Base-by-base conservation (phyloP, 2,329 filamentous ascomycete species). In the Fusarium bulbicola region DNA sequence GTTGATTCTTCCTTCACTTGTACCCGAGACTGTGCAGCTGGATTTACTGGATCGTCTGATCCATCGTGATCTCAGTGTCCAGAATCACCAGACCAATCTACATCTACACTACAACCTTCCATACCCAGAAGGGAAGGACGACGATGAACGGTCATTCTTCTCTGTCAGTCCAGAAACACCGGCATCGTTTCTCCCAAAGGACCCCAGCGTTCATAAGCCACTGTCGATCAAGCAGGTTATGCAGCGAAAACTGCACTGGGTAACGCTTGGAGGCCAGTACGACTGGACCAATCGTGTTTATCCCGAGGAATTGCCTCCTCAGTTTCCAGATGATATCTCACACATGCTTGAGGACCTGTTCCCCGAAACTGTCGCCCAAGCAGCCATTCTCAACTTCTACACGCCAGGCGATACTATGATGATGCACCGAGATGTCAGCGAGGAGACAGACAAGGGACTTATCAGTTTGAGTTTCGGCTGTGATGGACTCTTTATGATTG, bases 321-420 rank as follows among this genome's bases (percentile, higher is more conserved):
- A 84, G 1, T 98, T 98, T 76, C 95, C 95, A 0, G 45, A 80
- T 3, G 94, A 97, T 78, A 87, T 97, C 54, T 90, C 90, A 8
- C 81, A 79, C 3, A 88, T 97, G 13, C 84, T 98, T 2, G 86
- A 90, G 62, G 82, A 82, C 1, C 81, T 96, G 0, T 98, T 97
- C 74, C 93, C 94, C 0, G 86, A 90, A 16, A 96, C 95, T 20
- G 85, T 88, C 59, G 90, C 95, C 0, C 92, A 98, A 83, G 95
- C 96, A 3, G 95, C 96, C 42, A 98, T 98, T 72, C 90, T 97
- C 75, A 98, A 98, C 80, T 87, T 98, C 57, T 98, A 98, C 83
- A 93, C 91, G 0, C 93, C 96, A 0, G 93, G 94, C 26, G 95
- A 98, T 79, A 97, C 93, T 2, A 91, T 98, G 80, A 95, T 94